Evolutionary conservation across 768 basidiomycete species (phyloP).

Genomic region (Suillus luteus): DNA sequence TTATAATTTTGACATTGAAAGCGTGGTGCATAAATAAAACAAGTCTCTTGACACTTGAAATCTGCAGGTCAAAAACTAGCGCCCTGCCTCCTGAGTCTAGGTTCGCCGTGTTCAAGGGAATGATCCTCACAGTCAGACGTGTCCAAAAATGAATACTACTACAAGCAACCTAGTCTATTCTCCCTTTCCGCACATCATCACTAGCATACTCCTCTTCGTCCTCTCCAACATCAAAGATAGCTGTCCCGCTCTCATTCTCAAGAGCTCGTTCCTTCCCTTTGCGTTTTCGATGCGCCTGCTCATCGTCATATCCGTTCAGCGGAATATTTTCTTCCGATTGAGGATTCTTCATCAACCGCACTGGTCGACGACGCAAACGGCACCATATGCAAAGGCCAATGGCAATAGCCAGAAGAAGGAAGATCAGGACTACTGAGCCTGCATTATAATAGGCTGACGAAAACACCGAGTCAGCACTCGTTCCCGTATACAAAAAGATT

Average conservation of each 20-base stretch:
- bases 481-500: constrained; percentile 6
- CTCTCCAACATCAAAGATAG: constrained; percentile 59
- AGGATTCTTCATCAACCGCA: constrained; percentile 15
- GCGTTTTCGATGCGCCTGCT: constrained; percentile 31
- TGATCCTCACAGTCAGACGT: not conserved
- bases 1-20: not conserved
- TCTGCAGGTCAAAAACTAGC: not conserved
- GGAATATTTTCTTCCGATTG: constrained; percentile 70
- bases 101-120: not conserved
- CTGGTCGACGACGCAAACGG: constrained; percentile 50
- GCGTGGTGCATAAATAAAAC: not conserved
- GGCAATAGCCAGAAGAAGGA: constrained; percentile 67
- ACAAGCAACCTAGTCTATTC: not conserved
- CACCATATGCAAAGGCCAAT: constrained; percentile 83
- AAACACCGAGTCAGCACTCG: constrained; percentile 10
- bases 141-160: not conserved
- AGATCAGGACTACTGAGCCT: constrained; percentile 82
- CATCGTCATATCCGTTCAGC: constrained; percentile 55
- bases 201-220: constrained; percentile 45
- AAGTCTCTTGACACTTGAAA: not conserved
- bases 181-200: constrained; percentile 15
- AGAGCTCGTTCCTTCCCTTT: constrained; percentile 54
- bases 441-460: constrained; percentile 89
- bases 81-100: not conserved
- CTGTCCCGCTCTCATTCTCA: constrained; percentile 33